Conservation (phyloP, 169 alveolate species). For the Plasmodium gonderi region DNA sequence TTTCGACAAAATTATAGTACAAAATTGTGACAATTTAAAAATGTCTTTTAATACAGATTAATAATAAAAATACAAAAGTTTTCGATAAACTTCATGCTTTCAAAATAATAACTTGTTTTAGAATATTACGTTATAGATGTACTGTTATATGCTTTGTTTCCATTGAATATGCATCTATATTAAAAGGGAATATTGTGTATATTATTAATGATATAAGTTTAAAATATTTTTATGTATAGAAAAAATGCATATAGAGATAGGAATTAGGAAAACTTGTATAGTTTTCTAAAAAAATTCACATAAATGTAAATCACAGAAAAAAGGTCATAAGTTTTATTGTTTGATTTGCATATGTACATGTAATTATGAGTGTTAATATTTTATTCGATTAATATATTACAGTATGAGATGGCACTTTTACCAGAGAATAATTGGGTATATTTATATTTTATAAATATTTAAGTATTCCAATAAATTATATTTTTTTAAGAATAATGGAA, state of each 20-base stretch:
- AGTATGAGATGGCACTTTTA: background rate
- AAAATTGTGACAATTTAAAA: background rate
- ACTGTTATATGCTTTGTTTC: background rate
- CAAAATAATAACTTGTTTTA: background rate
- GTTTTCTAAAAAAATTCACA: background rate
- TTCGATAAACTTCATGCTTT: background rate
- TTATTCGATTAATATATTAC: background rate
- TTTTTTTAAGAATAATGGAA: background rate
- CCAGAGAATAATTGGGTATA: background rate
- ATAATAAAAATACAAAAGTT: too few species aligned
- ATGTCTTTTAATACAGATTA: background rate
- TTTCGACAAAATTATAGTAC: background rate
- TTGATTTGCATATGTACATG: background rate
- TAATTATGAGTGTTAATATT: background rate
- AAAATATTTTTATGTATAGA: background rate
- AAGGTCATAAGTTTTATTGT: background rate
- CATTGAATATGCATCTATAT: background rate
- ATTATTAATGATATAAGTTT: background rate
- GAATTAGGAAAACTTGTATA: background rate
- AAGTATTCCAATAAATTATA: background rate
- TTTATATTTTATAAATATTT: background rate
- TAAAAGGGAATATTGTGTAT: background rate
- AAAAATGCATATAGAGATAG: background rate
- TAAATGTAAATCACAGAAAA: background rate
- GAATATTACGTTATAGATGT: background rate